phyloP scores from a whole-genome alignment of 257 asterid genomes.

The Henckelia pumila region DNA sequence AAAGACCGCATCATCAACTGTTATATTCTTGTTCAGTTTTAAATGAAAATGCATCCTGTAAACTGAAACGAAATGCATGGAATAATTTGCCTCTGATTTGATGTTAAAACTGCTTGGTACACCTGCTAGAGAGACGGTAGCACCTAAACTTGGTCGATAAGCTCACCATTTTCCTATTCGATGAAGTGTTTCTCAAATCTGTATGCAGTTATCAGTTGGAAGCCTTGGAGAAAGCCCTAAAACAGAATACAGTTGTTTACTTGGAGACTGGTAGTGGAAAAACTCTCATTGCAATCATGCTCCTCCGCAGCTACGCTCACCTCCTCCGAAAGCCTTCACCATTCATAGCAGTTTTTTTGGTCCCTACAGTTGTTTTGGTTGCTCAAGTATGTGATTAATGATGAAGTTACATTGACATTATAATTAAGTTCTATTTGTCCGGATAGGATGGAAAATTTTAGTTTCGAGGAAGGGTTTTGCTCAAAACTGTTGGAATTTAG shows the following conservation, averaged over 20 bases:
- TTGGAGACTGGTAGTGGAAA: slow-evolving; percentile 87
- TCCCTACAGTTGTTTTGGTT: slow-evolving; percentile 76
- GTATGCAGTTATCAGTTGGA: slow-evolving; percentile 73
- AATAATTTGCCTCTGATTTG: not conserved
- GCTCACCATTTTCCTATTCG: not conserved
- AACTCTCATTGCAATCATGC: slow-evolving; percentile 81
- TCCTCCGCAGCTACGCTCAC: slow-evolving; percentile 60
- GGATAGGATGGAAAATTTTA: not conserved
- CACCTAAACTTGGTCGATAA: not conserved
- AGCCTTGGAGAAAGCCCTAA: slow-evolving; percentile 63
- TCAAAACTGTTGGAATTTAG: not conserved
- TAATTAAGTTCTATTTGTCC: no score
- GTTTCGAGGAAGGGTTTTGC: not conserved
- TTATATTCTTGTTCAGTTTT: not conserved
- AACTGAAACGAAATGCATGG: not conserved
- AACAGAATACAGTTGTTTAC: slow-evolving; percentile 67
- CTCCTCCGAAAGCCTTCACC: slow-evolving; percentile 59
- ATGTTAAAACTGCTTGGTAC: not conserved
- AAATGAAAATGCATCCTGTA: not conserved
- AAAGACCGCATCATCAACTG: not conserved
- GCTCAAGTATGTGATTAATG: slow-evolving; percentile 47
- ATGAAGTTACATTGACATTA: not conserved
- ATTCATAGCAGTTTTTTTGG: slow-evolving; percentile 69
- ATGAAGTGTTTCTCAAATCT: slow-evolving; percentile 14
- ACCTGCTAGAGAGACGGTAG: not conserved